Percentiles rank a stretch among this genome's conserved stretches.
Evolutionary conservation across 176 grass and related monocot species (phyloP).

Genomic region (Cenchrus purpureus): DNA sequence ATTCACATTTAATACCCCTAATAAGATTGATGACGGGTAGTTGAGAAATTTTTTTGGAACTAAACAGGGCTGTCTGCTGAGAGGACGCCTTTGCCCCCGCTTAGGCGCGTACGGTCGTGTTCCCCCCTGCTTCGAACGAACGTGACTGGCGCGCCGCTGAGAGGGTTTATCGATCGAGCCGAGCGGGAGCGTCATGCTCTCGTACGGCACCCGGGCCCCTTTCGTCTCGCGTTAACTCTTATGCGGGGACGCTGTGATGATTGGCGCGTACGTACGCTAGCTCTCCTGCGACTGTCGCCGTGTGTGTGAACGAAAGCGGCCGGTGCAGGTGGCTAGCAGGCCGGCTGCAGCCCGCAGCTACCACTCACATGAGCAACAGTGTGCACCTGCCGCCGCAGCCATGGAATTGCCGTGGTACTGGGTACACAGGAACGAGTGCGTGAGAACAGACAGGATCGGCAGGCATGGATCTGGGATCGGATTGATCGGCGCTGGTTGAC

Average conservation of each 20-base stretch:
- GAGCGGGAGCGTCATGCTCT: conserved; percentile 40
- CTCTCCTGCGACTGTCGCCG: conserved; percentile 2
- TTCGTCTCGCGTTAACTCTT: conserved; percentile 30
- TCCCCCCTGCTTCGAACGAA: background rate
- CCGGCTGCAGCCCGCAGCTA: background rate
- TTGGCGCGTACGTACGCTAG: background rate
- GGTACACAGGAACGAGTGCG: background rate
- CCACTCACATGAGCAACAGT: conserved; percentile 37
- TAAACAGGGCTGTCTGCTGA: too few species aligned
- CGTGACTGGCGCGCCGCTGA: background rate
- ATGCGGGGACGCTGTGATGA: conserved; percentile 24
- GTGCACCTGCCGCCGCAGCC: background rate
- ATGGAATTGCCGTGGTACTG: conserved; percentile 7
- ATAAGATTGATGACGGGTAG: too few species aligned
- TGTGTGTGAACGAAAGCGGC: background rate
- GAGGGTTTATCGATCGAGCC: background rate
- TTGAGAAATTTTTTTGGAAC: too few species aligned
- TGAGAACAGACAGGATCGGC: conserved; percentile 23
- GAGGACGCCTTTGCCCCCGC: background rate
- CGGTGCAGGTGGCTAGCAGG: background rate
- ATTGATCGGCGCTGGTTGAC: background rate
- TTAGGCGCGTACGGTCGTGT: conserved; percentile 30
- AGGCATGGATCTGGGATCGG: background rate
- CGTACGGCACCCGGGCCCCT: conserved; percentile 18
- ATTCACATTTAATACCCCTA: too few species aligned